Base-by-base conservation (phyloP, 768 basidiomycete species). In the Phylloporus rhodoxanthus region DNA sequence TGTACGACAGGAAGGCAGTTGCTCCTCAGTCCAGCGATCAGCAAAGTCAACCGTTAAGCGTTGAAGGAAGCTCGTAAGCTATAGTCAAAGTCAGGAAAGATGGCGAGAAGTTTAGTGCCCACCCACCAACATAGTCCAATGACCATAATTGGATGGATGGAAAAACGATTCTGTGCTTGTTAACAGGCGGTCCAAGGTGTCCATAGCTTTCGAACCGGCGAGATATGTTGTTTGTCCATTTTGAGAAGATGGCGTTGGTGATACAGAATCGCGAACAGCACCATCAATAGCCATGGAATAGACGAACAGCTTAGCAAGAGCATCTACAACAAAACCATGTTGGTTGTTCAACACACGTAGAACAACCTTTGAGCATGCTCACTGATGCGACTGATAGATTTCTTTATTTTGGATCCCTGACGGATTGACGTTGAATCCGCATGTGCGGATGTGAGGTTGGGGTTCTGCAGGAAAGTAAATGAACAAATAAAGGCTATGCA, bases 91-190 rank as follows among this genome's bases (percentile, higher is more conserved):
- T 67, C 9, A 59, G 56, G 15, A 52, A 34, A 43, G 45, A 10
- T 40, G 25, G 11, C 8, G 5, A 7, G 28, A 41, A 45, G 13
- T 15, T 45, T 25, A 23, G 2, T 11, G 25, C 8, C 8, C 6
- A 52, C 57, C 44, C 25, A 62, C 68, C 53, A 64, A 46, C 34
- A 67, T 54, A 8, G 90, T 86, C 90, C 92, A 96, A 26, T 76
- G 71, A 4, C 94, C 94, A 26, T 84, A 83, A 63, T 96, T 96
- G 4, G 89, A 90, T 2, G 95, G 95, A 66, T 98, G 95, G 70
- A 97, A 98, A 73, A 87, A 95, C 0, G 86, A 83, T 62, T 98
- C 95, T 6, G 87, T 90, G 58, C 90, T 93, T 13, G 90, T 94
- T 53, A 98, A 81, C 36, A 98, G 70, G 56, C 84, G 84, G 57